Evolutionary conservation across 306 rosid genomes (phyloP).

Genomic region (Mucuna pruriens): DNA sequence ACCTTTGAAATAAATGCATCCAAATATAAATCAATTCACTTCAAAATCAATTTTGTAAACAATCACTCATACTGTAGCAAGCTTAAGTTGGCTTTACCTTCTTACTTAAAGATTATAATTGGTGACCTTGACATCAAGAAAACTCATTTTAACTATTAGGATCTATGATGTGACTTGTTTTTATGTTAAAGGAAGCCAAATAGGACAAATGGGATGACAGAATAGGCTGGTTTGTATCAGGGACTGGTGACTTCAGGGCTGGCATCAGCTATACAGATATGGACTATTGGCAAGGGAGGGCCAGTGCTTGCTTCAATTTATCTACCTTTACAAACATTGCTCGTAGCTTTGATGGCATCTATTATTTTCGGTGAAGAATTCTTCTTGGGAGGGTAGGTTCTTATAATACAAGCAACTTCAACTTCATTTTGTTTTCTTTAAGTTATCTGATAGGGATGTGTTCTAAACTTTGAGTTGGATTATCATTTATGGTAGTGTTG

Average conservation of each 20-base stretch:
- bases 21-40: too few species aligned
- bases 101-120: not conserved
- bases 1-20: not conserved
- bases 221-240: slow-evolving; percentile 51
- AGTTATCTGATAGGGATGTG: not conserved
- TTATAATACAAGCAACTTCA: slow-evolving; percentile 15
- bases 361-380: slow-evolving; percentile 64
- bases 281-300: slow-evolving; percentile 73
- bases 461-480: not conserved
- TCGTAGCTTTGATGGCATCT: slow-evolving; percentile 62
- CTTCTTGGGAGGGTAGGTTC: slow-evolving; percentile 71
- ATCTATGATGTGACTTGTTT: not conserved
- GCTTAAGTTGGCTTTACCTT: not conserved
- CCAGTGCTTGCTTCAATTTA: slow-evolving; percentile 71
- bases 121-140: slow-evolving; percentile 2
- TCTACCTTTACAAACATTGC: slow-evolving; percentile 66
- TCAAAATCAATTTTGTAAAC: too few species aligned
- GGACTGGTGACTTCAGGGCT: slow-evolving; percentile 73
- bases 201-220: not conserved
- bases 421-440: slow-evolving; percentile 1
- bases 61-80: not conserved
- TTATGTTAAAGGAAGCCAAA: slow-evolving; percentile 2
- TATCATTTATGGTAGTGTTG: not conserved
- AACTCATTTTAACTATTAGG: not conserved
- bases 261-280: slow-evolving; percentile 75